A percentile compares a stretch with the other conserved stretches of the same genome.
Evolutionary conservation across 345 rosid genomes (phyloP).

Genomic region (Draba incana): DNA sequence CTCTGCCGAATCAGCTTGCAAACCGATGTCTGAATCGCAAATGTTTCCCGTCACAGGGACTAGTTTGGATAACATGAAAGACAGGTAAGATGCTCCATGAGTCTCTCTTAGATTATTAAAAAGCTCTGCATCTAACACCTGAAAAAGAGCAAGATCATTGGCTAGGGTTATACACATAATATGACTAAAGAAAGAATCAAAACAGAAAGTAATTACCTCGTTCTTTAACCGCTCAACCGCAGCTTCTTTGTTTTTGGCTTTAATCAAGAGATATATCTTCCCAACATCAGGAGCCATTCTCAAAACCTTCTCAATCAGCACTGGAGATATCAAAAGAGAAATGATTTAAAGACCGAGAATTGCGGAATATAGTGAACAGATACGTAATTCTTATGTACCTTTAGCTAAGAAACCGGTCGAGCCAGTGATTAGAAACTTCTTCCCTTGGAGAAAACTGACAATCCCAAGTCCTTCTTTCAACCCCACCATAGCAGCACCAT

Average conservation of each 20-base stretch:
- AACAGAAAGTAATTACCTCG: conserved; percentile 55
- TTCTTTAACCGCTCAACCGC: conserved; percentile 69
- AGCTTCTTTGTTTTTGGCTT: conserved; percentile 74
- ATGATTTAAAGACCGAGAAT: background rate
- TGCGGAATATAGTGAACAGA: background rate
- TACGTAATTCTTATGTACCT: conserved; percentile 47
- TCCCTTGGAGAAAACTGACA: conserved; percentile 76
- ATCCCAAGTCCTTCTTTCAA: conserved; percentile 85
- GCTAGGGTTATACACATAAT: conserved; percentile 17
- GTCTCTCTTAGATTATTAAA: conserved; percentile 72
- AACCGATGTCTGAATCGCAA: conserved; percentile 66
- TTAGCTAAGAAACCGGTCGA: conserved; percentile 95
- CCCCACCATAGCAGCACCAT: conserved; percentile 51
- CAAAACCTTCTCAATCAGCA: conserved; percentile 86
- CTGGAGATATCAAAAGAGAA: conserved; percentile 41
- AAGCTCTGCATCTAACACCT: conserved; percentile 83
- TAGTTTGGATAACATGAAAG: conserved; percentile 80
- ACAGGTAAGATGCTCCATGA: conserved; percentile 72
- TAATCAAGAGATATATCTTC: conserved; percentile 79
- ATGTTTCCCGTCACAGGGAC: conserved; percentile 83
- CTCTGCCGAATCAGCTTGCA: conserved; percentile 63
- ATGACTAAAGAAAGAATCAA: background rate
- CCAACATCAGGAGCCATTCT: conserved; percentile 87
- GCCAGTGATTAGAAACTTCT: conserved; percentile 75
- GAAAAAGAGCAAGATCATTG: conserved; percentile 18